These are phyloP conservation scores for Kalanchoe fedtschenkoi DNA, from an alignment of 164 flowering plant species.

Conservation along the genomic window DNA sequence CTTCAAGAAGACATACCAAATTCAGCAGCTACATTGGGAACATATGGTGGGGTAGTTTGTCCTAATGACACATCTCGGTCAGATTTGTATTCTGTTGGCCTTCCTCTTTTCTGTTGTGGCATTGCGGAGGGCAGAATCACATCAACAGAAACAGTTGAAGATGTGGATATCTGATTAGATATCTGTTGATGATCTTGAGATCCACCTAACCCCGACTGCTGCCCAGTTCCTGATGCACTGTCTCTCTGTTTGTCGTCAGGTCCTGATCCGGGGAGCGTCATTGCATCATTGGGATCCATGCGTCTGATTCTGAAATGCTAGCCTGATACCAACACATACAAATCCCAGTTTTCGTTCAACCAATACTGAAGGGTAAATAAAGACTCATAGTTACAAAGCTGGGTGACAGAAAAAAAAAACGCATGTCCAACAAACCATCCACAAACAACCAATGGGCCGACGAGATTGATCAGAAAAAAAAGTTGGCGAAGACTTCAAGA, in stretches of 20 bases:
- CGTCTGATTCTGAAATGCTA: too few relatives aligned
- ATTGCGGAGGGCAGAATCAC: conserved; percentile 24
- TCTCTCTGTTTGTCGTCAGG: too few relatives aligned
- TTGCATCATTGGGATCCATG: conserved; percentile 86
- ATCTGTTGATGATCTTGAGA: conserved; percentile 23
- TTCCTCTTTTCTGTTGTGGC: conserved; percentile 59
- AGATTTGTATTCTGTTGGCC: conserved; percentile 78
- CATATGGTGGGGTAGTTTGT: conserved; percentile 34
- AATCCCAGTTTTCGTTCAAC: too few relatives aligned
- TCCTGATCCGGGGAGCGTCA: conserved; percentile 52
- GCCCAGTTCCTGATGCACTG: too few relatives aligned
- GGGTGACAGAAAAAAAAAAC: too few relatives aligned
- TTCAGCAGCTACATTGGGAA: conserved; percentile 35
- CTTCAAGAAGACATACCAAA: conserved; percentile 35
- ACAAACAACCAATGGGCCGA: too few relatives aligned
- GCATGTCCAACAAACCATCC: too few relatives aligned
- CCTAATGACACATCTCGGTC: conserved; percentile 56
- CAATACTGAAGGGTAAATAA: too few relatives aligned
- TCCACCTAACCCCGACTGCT: conserved; percentile 42
- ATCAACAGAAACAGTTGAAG: conserved; percentile 37
- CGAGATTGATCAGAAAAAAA: too few relatives aligned
- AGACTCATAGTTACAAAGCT: too few relatives aligned
- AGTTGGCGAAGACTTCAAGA: too few relatives aligned
- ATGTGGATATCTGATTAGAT: conserved; percentile 34
- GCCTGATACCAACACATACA: too few relatives aligned